These are phyloP conservation scores for Pestalotiopsis sp. DNA, from an alignment of 2,329 filamentous ascomycete genomes.

Conservation along the genomic window DNA sequence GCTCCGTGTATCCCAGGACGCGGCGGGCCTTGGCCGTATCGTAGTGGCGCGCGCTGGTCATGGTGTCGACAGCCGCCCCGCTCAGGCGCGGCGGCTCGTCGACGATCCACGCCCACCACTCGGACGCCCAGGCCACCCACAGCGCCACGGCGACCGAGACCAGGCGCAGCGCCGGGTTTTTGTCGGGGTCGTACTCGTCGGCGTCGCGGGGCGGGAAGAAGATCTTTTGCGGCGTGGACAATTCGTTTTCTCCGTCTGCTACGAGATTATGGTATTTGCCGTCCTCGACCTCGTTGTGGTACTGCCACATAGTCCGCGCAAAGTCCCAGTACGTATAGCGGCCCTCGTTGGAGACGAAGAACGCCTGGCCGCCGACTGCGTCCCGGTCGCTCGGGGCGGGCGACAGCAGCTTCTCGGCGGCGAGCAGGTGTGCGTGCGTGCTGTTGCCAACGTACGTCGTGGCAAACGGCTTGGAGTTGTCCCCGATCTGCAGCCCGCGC, in stretches of 20 bases:
- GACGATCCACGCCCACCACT: conserved; percentile 6
- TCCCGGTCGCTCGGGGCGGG: not conserved
- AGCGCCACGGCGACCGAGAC: not conserved
- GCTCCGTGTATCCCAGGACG: not conserved
- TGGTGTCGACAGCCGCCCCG: not conserved
- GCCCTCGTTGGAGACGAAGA: conserved; percentile 8
- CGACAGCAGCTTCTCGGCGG: conserved; percentile 4
- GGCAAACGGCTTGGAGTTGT: not conserved
- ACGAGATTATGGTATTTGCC: not conserved
- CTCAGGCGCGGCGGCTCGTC: conserved; percentile 1
- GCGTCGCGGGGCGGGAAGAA: not conserved
- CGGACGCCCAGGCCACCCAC: not conserved
- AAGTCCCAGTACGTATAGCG: not conserved
- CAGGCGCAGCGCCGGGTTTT: not conserved
- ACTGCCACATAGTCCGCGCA: conserved; percentile 4
- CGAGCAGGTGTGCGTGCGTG: conserved; percentile 11
- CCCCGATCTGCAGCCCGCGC: conserved; percentile 2
- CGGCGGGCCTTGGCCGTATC: not conserved
- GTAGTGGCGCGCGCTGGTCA: not conserved
- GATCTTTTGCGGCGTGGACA: not conserved
- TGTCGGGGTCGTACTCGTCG: not conserved
- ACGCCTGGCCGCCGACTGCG: conserved; percentile 1
- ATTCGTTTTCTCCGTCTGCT: not conserved
- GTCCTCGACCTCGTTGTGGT: not conserved
- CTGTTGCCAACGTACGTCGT: conserved; percentile 7